Evolutionary conservation across 1,284 basidiomycete genomes (phyloP).

Genomic region (Flammula alnicola): DNA sequence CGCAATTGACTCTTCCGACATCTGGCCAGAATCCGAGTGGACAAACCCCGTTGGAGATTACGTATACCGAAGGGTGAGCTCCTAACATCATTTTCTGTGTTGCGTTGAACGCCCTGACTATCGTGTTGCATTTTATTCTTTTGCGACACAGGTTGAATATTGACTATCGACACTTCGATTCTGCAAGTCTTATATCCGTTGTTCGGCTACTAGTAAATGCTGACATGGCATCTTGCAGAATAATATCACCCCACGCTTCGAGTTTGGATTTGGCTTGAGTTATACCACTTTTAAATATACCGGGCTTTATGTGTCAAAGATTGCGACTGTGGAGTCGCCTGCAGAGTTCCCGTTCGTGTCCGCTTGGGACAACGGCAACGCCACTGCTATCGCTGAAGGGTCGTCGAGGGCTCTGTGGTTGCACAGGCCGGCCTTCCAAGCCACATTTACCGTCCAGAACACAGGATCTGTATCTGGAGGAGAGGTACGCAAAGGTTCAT

Average conservation of each 20-base stretch:
- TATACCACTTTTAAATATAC: constrained; percentile 83
- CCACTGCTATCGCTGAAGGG: constrained; percentile 51
- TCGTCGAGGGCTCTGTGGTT: constrained; percentile 65
- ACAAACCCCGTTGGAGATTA: constrained; percentile 52
- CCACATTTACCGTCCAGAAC: constrained; percentile 65
- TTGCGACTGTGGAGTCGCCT: constrained; percentile 38
- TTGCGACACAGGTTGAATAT: no score
- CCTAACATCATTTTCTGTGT: no score
- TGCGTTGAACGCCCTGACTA: no score
- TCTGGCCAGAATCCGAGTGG: constrained; percentile 23
- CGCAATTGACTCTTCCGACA: constrained; percentile 55
- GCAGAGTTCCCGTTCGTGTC: constrained; percentile 43
- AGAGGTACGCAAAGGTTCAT: constrained; percentile 43
- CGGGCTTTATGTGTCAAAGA: constrained; percentile 48
- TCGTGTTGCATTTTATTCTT: no score
- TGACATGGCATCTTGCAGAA: constrained; percentile 35
- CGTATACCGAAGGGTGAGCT: constrained; percentile 76
- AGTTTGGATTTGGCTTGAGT: constrained; percentile 86
- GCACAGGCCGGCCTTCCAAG: constrained; percentile 62
- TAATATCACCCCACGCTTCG: constrained; percentile 67
- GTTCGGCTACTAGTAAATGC: neutral
- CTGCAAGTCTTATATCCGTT: constrained; percentile 42
- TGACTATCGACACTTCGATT: constrained; percentile 79
- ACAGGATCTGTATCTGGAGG: constrained; percentile 57
- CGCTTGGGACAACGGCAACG: constrained; percentile 59